Evolutionary conservation across 129 eudicot species (phyloP).

Genomic region (Lonicera japonica): DNA sequence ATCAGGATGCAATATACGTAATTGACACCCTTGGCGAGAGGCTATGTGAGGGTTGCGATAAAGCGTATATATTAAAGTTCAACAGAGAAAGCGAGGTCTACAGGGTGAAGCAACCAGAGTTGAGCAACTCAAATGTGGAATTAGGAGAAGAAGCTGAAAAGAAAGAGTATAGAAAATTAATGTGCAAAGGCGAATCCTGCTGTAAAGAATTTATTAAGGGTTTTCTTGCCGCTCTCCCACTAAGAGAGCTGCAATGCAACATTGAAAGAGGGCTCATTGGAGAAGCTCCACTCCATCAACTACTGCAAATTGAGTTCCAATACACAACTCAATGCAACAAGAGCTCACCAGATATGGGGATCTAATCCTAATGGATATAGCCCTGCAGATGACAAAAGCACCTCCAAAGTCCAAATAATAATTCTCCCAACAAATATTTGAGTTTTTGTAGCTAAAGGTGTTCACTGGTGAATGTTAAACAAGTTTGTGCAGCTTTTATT

Average conservation of each 20-base stretch:
- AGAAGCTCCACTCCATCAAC: slow-evolving; percentile 46
- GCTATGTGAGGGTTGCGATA: slow-evolving; percentile 51
- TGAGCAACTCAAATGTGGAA: slow-evolving; percentile 17
- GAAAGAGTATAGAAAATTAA: slow-evolving; percentile 8
- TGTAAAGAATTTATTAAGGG: slow-evolving; percentile 58
- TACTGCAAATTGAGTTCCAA: slow-evolving; percentile 60
- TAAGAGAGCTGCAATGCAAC: slow-evolving; percentile 40
- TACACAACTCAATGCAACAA: slow-evolving; percentile 33
- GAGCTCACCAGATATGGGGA: slow-evolving; percentile 21
- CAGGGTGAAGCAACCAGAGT: slow-evolving; percentile 20
- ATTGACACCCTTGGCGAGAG: slow-evolving; percentile 58
- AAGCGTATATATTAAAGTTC: slow-evolving; percentile 49
- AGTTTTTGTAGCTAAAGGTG: slow-evolving; percentile 14
- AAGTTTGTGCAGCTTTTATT: background rate
- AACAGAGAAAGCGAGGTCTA: slow-evolving; percentile 30
- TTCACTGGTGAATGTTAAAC: background rate
- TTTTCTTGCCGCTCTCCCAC: slow-evolving; percentile 54
- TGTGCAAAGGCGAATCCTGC: slow-evolving; percentile 35
- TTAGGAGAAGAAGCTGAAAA: slow-evolving; percentile 17
- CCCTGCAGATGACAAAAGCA: slow-evolving; percentile 4
- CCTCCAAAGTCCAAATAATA: background rate
- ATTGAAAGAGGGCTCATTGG: slow-evolving; percentile 34
- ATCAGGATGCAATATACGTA: slow-evolving; percentile 28
- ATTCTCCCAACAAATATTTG: background rate
- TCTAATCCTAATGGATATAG: slow-evolving; percentile 10